Percentiles rank a stretch among this genome's conserved stretches.
Evolutionary conservation across 2,329 filamentous ascomycete species (phyloP).

Genomic region (Neoscytalidium dimidiatum): DNA sequence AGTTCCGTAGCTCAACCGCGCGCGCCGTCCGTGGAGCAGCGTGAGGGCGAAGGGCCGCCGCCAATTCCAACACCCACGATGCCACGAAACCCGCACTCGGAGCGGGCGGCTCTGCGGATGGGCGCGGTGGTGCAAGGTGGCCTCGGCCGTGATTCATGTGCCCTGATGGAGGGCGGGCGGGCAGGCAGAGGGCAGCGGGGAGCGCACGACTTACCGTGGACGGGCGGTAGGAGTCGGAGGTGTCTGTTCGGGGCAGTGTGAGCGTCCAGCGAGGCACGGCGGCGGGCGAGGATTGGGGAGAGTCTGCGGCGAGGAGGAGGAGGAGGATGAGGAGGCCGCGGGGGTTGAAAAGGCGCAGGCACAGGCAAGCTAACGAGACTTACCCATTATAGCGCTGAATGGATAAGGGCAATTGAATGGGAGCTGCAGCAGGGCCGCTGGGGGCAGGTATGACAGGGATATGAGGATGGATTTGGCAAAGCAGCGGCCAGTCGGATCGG

Average conservation of each 20-base stretch:
- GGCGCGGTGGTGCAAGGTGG: not conserved
- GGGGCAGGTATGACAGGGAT: conserved; percentile 20
- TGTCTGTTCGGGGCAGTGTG: conserved; percentile 9
- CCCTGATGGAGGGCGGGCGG: conserved; percentile 7
- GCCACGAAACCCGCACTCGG: not conserved
- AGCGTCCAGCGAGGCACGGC: not conserved
- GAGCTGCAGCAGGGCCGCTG: conserved; percentile 13
- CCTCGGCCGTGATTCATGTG: not conserved
- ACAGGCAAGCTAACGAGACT: conserved; percentile 19
- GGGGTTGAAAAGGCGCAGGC: conserved; percentile 20
- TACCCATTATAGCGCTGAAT: conserved; percentile 18
- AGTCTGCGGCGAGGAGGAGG: conserved; percentile 9
- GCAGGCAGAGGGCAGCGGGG: not conserved
- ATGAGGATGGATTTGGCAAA: conserved; percentile 13
- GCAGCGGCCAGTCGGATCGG: conserved; percentile 19
- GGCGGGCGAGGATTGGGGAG: not conserved
- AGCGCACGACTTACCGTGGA: conserved; percentile 12
- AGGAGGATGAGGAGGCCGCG: conserved; percentile 11
- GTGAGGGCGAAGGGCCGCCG: conserved; percentile 13
- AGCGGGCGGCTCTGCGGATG: not conserved
- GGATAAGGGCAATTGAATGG: conserved; percentile 18
- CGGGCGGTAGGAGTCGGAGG: conserved; percentile 17
- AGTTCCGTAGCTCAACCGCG: conserved; percentile 20
- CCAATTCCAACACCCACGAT: not conserved
- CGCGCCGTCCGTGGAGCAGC: conserved; percentile 12